These are phyloP conservation scores for Nicotiana undulata DNA, from an alignment of 257 asterid genomes.

Conservation along the genomic window DNA sequence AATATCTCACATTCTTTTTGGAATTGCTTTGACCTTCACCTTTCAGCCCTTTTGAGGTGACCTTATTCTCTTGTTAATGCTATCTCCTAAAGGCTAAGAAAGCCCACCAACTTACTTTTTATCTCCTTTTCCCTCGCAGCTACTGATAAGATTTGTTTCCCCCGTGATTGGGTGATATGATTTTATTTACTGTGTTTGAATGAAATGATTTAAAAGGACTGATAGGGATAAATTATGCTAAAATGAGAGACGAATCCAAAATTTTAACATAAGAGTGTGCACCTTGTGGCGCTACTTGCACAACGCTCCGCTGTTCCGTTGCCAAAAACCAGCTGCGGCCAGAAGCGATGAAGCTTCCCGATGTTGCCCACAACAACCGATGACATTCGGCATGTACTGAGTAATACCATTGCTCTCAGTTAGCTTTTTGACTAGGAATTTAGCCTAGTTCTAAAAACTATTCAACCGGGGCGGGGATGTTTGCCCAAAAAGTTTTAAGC, in stretches of 20 bases:
- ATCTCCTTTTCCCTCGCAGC: neutral
- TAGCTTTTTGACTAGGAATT: too few relatives aligned
- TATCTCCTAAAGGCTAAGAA: neutral
- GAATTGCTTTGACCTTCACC: slow-evolving; percentile 52
- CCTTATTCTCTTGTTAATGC: slow-evolving; percentile 5
- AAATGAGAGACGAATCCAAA: neutral
- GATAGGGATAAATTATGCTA: neutral
- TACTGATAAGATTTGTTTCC: neutral
- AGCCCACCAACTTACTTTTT: neutral
- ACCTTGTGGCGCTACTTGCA: too few relatives aligned
- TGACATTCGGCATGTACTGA: too few relatives aligned
- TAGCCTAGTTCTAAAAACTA: too few relatives aligned
- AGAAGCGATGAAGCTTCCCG: too few relatives aligned
- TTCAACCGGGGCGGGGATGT: too few relatives aligned
- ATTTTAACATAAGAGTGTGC: neutral
- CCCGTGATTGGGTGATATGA: neutral
- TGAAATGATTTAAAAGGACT: neutral
- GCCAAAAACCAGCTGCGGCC: too few relatives aligned
- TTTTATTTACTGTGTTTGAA: neutral
- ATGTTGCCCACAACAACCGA: too few relatives aligned
- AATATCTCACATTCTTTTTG: slow-evolving; percentile 14
- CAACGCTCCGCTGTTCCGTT: too few relatives aligned
- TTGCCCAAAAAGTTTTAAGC: too few relatives aligned
- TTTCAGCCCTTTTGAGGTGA: slow-evolving; percentile 81
- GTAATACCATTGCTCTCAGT: too few relatives aligned